Evolutionary conservation across 2,329 filamentous ascomycete genomes (phyloP).

Genomic region (Neoscytalidium dimidiatum): DNA sequence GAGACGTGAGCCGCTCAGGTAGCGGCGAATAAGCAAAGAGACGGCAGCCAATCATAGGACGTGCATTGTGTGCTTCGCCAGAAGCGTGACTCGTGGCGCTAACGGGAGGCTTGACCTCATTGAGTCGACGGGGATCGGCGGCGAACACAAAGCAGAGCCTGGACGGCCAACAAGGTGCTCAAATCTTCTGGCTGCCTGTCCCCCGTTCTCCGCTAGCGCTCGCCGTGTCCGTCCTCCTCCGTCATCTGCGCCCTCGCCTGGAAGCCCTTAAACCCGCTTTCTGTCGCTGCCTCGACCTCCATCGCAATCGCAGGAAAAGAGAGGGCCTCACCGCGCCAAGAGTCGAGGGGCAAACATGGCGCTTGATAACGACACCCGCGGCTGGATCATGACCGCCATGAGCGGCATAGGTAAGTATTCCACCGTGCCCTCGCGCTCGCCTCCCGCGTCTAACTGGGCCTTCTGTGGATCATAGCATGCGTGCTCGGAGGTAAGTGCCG

Average conservation of each 20-base stretch:
- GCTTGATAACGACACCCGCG: slow-evolving; percentile 66
- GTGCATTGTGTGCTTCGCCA: background rate
- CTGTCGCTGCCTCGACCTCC: background rate
- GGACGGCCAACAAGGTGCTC: slow-evolving; percentile 20
- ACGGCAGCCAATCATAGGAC: background rate
- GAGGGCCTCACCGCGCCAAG: background rate
- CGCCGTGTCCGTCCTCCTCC: background rate
- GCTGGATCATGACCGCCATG: slow-evolving; percentile 86
- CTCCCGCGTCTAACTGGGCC: background rate
- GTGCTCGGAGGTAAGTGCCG: slow-evolving; percentile 36
- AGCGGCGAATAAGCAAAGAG: background rate
- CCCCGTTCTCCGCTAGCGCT: background rate
- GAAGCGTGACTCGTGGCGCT: background rate
- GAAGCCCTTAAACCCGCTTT: background rate
- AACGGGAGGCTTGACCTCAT: background rate
- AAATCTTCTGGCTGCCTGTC: background rate
- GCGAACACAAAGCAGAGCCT: background rate
- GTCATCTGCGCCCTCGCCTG: background rate
- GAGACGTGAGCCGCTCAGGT: background rate
- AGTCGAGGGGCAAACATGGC: slow-evolving; percentile 16
- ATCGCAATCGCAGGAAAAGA: background rate
- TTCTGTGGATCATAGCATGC: slow-evolving; percentile 31
- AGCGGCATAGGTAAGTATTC: slow-evolving; percentile 69
- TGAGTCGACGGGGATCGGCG: background rate
- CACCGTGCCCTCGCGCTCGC: slow-evolving; percentile 3